These are phyloP conservation scores for Leishmania gerbilli DNA, from an alignment of 208 protist genomes.

Conservation along the genomic window DNA sequence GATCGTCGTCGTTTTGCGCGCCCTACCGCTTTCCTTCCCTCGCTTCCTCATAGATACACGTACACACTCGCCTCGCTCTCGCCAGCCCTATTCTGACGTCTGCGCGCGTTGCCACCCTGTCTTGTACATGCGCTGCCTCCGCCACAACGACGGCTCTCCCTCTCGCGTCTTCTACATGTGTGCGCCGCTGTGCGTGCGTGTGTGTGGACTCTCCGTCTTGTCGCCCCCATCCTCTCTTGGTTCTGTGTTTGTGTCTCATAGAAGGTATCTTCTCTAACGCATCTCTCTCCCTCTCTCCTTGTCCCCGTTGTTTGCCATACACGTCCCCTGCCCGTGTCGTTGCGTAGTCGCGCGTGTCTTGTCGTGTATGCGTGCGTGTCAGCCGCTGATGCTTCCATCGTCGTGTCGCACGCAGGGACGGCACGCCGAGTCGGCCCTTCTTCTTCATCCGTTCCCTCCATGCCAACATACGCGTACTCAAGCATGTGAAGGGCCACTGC, in stretches of 20 bases:
- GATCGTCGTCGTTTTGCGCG: background rate
- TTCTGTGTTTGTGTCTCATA: background rate
- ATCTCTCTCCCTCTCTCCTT: background rate
- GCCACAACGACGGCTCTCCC: background rate
- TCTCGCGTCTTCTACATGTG: background rate
- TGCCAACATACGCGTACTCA: background rate
- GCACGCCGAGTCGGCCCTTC: background rate
- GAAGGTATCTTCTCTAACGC: background rate
- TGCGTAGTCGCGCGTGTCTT: background rate
- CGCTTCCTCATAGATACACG: background rate
- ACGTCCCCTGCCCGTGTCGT: background rate
- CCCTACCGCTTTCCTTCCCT: background rate
- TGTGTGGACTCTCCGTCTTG: background rate
- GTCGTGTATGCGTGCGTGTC: background rate
- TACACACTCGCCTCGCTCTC: background rate
- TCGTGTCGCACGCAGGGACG: background rate
- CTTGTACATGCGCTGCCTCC: background rate
- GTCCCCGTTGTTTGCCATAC: background rate
- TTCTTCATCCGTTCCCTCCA: background rate
- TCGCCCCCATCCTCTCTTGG: background rate
- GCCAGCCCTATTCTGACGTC: background rate
- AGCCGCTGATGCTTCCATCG: background rate
- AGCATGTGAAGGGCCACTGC: background rate
- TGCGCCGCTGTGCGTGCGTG: background rate
- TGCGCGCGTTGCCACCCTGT: background rate